Conservation (phyloP, 495 filamentous ascomycete genomes). For the Penicillium fimorum region DNA sequence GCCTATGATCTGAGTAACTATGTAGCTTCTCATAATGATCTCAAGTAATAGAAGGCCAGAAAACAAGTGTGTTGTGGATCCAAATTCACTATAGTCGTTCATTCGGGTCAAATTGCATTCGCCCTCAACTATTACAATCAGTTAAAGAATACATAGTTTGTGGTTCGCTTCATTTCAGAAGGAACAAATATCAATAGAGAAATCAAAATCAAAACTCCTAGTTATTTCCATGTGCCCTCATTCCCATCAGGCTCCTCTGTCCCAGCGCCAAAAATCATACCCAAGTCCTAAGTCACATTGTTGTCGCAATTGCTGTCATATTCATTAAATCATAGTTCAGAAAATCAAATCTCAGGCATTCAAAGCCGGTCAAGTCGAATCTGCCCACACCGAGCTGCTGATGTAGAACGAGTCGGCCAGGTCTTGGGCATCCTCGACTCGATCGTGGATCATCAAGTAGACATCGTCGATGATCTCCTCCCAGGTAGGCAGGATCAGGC, state of each 20-base stretch:
- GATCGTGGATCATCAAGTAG: conserved; percentile 20
- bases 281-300: background rate
- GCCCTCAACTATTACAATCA: background rate
- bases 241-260: background rate
- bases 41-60: background rate
- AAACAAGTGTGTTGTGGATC: background rate
- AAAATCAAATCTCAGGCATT: background rate
- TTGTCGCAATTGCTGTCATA: background rate
- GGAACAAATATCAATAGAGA: background rate
- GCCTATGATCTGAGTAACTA: background rate
- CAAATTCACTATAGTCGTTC: background rate
- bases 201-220: background rate
- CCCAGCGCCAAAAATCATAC: background rate
- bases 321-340: background rate
- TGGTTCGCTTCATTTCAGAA: background rate
- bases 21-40: background rate
- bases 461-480: conserved; percentile 29
- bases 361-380: background rate
- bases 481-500: conserved; percentile 23
- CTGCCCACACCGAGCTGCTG: background rate
- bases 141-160: background rate
- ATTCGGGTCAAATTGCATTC: background rate
- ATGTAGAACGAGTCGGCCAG: conserved; percentile 8
- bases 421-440: conserved; percentile 21
- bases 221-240: background rate